These are phyloP conservation scores for Bipolaris cookei DNA, from an alignment of 2,329 filamentous ascomycete genomes.

Conservation along the genomic window DNA sequence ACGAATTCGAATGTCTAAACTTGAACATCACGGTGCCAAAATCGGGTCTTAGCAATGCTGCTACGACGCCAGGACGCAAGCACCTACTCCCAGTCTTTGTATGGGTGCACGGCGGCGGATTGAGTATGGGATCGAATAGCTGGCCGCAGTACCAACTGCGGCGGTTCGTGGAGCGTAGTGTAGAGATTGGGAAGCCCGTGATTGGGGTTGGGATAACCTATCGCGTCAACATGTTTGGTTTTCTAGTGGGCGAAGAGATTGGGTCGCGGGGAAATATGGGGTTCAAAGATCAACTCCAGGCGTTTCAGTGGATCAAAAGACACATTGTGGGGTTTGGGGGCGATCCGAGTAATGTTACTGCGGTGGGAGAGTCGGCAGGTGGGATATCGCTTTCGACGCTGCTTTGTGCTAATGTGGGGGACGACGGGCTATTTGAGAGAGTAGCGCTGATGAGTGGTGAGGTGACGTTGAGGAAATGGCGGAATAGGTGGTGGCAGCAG, in stretches of 20 bases:
- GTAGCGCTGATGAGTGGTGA: constrained; percentile 44
- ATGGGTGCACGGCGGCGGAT: constrained; percentile 62
- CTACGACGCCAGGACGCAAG: not conserved
- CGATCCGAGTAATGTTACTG: constrained; percentile 46
- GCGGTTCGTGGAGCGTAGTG: constrained; percentile 54
- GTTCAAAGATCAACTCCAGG: constrained; percentile 45
- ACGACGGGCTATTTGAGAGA: constrained; percentile 33
- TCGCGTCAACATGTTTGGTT: constrained; percentile 40
- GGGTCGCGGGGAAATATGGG: constrained; percentile 45
- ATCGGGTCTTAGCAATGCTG: not conserved
- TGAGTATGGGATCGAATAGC: constrained; percentile 57
- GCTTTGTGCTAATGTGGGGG: constrained; percentile 35
- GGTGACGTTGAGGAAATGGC: constrained; percentile 36
- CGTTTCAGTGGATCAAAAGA: constrained; percentile 48
- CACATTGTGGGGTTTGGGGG: constrained; percentile 52
- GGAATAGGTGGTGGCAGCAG: constrained; percentile 34
- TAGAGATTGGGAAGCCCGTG: constrained; percentile 53
- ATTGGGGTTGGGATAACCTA: constrained; percentile 52
- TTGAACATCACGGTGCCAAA: constrained; percentile 45
- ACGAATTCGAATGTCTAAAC: constrained; percentile 48
- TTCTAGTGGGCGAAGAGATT: constrained; percentile 56
- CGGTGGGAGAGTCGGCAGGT: constrained; percentile 57
- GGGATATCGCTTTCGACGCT: constrained; percentile 44
- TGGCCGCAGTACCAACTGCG: constrained; percentile 60
- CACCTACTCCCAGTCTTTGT: constrained; percentile 56